A percentile compares a stretch with the other conserved stretches of the same genome.
Evolutionary conservation across 2,329 filamentous ascomycete species (phyloP).

Genomic region (Aspergillus latus): DNA sequence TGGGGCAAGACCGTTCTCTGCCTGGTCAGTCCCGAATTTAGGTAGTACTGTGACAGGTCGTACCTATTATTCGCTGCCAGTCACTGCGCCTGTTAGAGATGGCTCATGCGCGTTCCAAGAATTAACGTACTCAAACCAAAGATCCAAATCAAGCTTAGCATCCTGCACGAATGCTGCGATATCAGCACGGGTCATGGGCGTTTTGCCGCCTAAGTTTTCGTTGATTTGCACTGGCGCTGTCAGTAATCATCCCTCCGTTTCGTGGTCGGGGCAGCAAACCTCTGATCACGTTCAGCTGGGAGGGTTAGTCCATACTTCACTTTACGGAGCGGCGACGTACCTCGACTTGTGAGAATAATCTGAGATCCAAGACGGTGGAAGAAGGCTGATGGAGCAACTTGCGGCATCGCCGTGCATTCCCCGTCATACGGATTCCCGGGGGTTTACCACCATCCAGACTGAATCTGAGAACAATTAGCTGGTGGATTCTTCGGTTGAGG

Average conservation of each 20-base stretch:
- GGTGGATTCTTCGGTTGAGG: too few relatives aligned
- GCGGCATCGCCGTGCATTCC: slow-evolving; percentile 45
- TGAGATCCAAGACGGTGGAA: slow-evolving; percentile 51
- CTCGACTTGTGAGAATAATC: slow-evolving; percentile 55
- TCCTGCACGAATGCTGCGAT: slow-evolving; percentile 45
- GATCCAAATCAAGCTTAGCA: slow-evolving; percentile 49
- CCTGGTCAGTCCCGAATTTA: background rate
- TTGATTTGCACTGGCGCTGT: slow-evolving; percentile 36
- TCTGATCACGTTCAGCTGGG: slow-evolving; percentile 45
- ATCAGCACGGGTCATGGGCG: slow-evolving; percentile 33
- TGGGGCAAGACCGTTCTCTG: slow-evolving; percentile 30
- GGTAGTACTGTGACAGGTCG: background rate
- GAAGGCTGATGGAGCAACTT: slow-evolving; percentile 46
- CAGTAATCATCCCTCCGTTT: too few relatives aligned
- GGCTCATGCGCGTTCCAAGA: background rate
- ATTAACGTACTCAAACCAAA: slow-evolving; percentile 48
- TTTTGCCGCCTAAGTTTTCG: slow-evolving; percentile 31
- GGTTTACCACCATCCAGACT: slow-evolving; percentile 49
- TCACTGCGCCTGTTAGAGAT: slow-evolving; percentile 27
- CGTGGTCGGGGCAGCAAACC: slow-evolving; percentile 17
- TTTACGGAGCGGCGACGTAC: slow-evolving; percentile 14
- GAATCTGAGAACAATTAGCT: slow-evolving; percentile 28
- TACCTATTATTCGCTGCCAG: slow-evolving; percentile 40
- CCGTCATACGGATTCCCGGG: slow-evolving; percentile 41
- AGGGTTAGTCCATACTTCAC: background rate